Evolutionary conservation across 2,329 filamentous ascomycete species (phyloP).

Genomic region (Delphinella strobiligena): DNA sequence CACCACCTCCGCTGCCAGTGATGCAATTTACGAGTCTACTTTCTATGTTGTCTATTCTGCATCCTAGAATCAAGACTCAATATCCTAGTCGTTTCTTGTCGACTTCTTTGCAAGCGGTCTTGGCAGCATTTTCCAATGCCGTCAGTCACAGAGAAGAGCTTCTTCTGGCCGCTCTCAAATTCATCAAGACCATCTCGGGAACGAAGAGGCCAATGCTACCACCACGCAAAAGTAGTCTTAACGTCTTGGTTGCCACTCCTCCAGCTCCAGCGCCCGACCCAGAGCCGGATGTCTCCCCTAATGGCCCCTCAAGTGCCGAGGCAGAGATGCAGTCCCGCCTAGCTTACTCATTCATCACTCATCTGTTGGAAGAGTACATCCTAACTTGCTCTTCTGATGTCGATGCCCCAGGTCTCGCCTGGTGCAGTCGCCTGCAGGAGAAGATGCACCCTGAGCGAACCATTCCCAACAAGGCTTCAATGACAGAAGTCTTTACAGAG

Average conservation of each 20-base stretch:
- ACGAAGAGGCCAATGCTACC: constrained; percentile 54
- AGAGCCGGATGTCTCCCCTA: constrained; percentile 35
- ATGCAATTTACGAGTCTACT: constrained; percentile 57
- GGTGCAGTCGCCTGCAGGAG: constrained; percentile 51
- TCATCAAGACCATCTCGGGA: constrained; percentile 57
- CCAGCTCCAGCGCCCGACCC: constrained; percentile 40
- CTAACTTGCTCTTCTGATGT: constrained; percentile 32
- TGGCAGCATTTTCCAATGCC: constrained; percentile 51
- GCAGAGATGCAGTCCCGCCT: constrained; percentile 50
- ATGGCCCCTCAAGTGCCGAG: constrained; percentile 40
- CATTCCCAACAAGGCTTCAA: constrained; percentile 49
- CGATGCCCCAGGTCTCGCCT: constrained; percentile 36
- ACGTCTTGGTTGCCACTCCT: constrained; percentile 1
- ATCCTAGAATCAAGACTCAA: constrained; percentile 63
- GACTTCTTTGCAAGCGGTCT: constrained; percentile 60
- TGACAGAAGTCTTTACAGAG: constrained; percentile 52
- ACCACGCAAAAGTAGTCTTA: constrained; percentile 39
- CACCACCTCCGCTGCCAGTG: constrained; percentile 27
- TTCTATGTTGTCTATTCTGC: constrained; percentile 59
- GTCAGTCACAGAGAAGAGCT: constrained; percentile 47
- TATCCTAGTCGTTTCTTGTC: constrained; percentile 69
- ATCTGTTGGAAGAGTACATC: constrained; percentile 62
- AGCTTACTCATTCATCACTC: constrained; percentile 66
- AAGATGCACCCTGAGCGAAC: constrained; percentile 52
- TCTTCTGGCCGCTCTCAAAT: constrained; percentile 57